phyloP scores from a whole-genome alignment of 2,329 filamentous ascomycete genomes.

The Thermoascus crustaceus region DNA sequence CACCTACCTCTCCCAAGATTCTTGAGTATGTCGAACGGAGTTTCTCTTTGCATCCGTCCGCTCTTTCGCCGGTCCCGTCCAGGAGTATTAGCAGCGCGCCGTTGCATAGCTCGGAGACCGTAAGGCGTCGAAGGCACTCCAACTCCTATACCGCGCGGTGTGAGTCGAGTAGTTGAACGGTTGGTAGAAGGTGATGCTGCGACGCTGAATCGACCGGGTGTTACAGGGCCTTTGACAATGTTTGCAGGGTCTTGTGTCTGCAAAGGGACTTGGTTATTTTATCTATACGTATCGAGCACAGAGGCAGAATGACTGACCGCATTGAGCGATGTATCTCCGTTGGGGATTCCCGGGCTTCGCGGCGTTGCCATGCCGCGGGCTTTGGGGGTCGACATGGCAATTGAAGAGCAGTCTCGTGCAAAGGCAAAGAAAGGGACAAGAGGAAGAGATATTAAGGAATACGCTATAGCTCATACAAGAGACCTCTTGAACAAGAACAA shows the following conservation, averaged over 20 bases:
- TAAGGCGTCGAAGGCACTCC: constrained; percentile 47
- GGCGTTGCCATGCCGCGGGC: constrained; percentile 6
- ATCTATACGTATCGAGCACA: not conserved
- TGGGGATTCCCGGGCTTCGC: constrained; percentile 11
- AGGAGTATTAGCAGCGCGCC: constrained; percentile 46
- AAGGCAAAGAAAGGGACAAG: too few relatives aligned
- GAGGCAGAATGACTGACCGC: constrained; percentile 9
- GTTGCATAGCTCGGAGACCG: constrained; percentile 47
- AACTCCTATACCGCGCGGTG: constrained; percentile 27
- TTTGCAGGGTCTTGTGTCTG: not conserved
- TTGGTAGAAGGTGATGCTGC: constrained; percentile 24
- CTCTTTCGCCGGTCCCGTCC: constrained; percentile 43
- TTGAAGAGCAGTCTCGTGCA: too few relatives aligned
- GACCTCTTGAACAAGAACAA: too few relatives aligned
- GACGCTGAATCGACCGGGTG: constrained; percentile 25
- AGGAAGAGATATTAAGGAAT: too few relatives aligned
- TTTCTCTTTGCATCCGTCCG: constrained; percentile 44
- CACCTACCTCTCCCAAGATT: constrained; percentile 44
- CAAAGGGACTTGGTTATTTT: not conserved
- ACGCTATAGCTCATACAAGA: too few relatives aligned
- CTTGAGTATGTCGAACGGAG: constrained; percentile 46
- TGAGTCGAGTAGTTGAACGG: constrained; percentile 26
- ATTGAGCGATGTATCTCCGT: constrained; percentile 21
- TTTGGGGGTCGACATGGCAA: constrained; percentile 8
- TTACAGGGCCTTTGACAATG: constrained; percentile 23